Conservation (phyloP, 148 eudicot genomes). For the Vaccinium macrocarpon region DNA sequence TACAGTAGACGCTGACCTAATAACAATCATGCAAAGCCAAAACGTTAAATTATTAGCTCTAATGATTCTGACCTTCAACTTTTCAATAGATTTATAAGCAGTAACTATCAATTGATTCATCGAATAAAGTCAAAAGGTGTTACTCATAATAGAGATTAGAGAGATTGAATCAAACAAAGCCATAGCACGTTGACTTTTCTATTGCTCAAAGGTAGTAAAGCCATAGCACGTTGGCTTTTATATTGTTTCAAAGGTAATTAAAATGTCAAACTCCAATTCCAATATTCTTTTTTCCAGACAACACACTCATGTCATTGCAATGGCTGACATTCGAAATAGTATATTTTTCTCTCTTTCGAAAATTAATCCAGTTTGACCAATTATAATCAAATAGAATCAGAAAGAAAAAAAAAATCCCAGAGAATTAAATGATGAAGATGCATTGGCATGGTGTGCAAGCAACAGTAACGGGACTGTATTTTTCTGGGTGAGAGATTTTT, state of each 20-base stretch:
- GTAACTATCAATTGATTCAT: too few species aligned
- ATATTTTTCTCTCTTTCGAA: not conserved
- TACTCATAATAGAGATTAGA: not conserved
- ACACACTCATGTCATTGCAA: not conserved
- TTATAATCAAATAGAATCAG: too few species aligned
- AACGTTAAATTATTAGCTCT: not conserved
- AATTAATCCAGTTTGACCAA: not conserved
- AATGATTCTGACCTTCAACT: not conserved
- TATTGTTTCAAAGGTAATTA: not conserved
- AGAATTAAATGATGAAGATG: not conserved
- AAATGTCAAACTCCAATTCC: not conserved
- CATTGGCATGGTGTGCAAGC: not conserved
- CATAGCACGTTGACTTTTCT: too few species aligned
- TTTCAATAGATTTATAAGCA: not conserved
- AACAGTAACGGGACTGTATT: not conserved
- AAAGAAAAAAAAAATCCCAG: not conserved
- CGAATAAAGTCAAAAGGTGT: not conserved
- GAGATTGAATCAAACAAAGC: too few species aligned
- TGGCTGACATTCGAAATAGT: not conserved
- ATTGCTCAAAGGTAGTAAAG: too few species aligned
- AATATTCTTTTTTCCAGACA: not conserved
- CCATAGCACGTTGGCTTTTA: not conserved
- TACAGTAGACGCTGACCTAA: not conserved
- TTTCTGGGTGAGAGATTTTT: not conserved
- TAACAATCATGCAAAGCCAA: not conserved